Evolutionary conservation across 192 early-diverging fungal genomes (phyloP), one percentile per base, ranked within the genome.

Genomic region (Phlyctochytrium bullatum): DNA sequence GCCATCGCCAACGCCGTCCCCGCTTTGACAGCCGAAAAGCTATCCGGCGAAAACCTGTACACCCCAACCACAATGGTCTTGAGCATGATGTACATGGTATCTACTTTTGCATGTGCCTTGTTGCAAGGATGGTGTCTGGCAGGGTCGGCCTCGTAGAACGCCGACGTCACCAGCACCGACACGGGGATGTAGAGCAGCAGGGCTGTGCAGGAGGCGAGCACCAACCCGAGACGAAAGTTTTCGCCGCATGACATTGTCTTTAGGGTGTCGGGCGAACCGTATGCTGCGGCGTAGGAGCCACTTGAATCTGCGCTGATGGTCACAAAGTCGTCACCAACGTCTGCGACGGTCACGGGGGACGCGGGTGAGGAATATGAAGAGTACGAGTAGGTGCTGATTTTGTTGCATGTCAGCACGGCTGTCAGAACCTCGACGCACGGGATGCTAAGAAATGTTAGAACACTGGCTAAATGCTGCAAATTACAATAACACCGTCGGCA

Each of bases 61-160:
- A 33, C 61, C 10, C 27, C 2, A 23, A 62, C 34, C 14, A 62
- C 33, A n/a, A 25, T 33, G 10, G 61, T 62, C 34, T 62, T 62
- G 16, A 34, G n/a, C 28, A 31, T 31, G 24, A 56, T 17, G 31
- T 66, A 66, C 14, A 66, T 28, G 12, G 33, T 56, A 57, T 66
- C 64, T 3, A 34, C 17, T 23, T 52, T 40, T 6, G 51, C 64
- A n/a, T 66, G 64, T n/a, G 34, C 50, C 14, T 52, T 24, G 34
- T 66, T 54, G 1, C 23, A 56, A 16, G 34, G 29, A 17, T 24
- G 30, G 24, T 56, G 34, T 6, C 17, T 1, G 4, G 64, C 35
- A 1, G 64, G 64, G 2, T 66, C 29, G 14, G 50, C 56, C 23
- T 66, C 64, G 23, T 53, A 66, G 33, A 66, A 66, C 64, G 56